These are phyloP conservation scores for Schrenkiella parvula DNA, from an alignment of 345 rosid species.

Conservation along the genomic window DNA sequence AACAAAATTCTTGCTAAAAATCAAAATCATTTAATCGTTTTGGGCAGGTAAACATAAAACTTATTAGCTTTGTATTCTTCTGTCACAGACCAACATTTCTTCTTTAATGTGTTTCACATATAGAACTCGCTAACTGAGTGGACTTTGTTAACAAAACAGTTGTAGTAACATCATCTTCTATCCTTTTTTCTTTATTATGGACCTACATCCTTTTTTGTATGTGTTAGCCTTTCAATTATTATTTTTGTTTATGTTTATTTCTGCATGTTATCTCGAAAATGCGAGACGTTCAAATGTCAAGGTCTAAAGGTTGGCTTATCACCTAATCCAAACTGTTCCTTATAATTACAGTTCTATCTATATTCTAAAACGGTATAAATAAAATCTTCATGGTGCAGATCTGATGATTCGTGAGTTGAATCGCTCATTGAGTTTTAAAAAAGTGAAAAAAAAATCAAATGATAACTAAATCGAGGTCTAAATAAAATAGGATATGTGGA, in stretches of 20 bases:
- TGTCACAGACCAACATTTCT: slow-evolving; percentile 20
- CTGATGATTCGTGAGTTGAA: neutral
- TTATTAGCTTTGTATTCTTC: slow-evolving; percentile 18
- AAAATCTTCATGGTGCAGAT: neutral
- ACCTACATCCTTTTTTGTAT: neutral
- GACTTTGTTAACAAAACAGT: slow-evolving; percentile 26
- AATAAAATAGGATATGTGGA: neutral
- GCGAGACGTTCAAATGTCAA: neutral
- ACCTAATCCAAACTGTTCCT: neutral
- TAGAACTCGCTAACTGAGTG: slow-evolving; percentile 21
- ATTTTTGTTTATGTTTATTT: neutral
- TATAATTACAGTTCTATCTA: neutral
- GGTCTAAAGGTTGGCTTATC: neutral
- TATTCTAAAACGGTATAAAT: neutral
- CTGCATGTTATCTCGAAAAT: slow-evolving; percentile 2
- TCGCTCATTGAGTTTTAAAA: neutral
- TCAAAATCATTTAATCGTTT: slow-evolving; percentile 12
- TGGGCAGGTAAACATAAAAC: neutral
- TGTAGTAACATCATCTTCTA: slow-evolving; percentile 5
- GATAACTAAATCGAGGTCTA: neutral
- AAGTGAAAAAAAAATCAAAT: neutral
- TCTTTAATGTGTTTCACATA: slow-evolving; percentile 25
- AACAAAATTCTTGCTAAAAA: slow-evolving; percentile 4
- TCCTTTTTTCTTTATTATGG: neutral
- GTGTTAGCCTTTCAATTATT: neutral